Evolutionary conservation across 1,139 yeast species (phyloP), one percentile per base, ranked within the genome.

Genomic region (Nakaseomyces sp.): DNA sequence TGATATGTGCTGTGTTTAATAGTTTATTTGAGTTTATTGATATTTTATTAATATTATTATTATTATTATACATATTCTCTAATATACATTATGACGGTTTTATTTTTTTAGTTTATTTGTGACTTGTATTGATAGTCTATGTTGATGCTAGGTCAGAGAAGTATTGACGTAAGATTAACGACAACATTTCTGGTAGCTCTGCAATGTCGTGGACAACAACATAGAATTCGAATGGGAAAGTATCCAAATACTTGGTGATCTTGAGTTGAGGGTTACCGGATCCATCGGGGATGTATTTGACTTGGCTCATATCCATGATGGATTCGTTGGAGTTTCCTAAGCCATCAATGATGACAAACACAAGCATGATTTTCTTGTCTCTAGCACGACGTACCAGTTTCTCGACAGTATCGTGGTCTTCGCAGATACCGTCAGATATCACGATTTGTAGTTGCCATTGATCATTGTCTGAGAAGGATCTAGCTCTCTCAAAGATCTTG

Each of bases 181-280:
- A 79, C 50, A 93, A 73, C 81, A 93, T 88, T 57, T 83, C 87
- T 17, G 99, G 98, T 43, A 93, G 73, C 65, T 91, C 97, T 39
- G 74, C 73, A 50, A 93, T 85, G 58, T 91, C 81, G 56, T 86
- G 80, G 31, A 93, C 96, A 54, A 93, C 91, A 48, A 91, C 96
- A 58, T 89, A 93, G 63, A 84, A 91, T 60, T 93, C 97, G 66
- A 93, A 93, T 54, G 98, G 97, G 78, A 93, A 93, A 20, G 85
- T 77, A 55, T 91, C 96, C 66, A 93, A 73, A 57, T 93, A 93
- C 56, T 81, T 83, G 48, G 79, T 82, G 49, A 93, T 93, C 61
- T 82, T 76, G 51, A 93, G 69, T 38, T 75, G 75, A 77, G 79
- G 73, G 45, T 76, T 76, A 3, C 96, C 96, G 42, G 72, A 70